Evolutionary conservation across 495 filamentous ascomycete species (phyloP), one percentile per base, ranked within the genome.

Genomic region (Aspergillus hancockii): DNA sequence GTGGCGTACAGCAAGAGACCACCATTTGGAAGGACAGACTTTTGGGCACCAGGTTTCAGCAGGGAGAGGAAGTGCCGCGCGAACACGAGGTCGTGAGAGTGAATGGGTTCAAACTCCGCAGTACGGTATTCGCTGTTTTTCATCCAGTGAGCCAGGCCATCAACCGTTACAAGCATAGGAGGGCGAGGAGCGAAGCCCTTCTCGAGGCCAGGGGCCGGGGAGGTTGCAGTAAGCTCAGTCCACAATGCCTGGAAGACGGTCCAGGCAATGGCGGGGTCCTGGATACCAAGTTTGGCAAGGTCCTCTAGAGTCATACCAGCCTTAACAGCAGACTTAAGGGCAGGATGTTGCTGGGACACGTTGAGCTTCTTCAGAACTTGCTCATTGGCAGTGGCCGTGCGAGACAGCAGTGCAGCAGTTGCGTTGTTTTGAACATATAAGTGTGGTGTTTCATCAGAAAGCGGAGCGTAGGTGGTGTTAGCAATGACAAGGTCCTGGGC

Each of bases 81-180:
- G 40, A 96, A 79, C 8, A 83, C 80, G 30, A 98, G 81, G 66
- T 97, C 88, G 74, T 96, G 91, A 18, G 94, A 82, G 79, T 98
- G 94, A 65, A 98, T 89, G 19, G 75, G 82, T 53, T 90, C 78
- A 65, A 82, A 88, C 22, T 85, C 77, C 0, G 85, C 68, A 25
- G 81, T 79, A 53, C 87, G 85, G 74, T 98, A 98, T 21, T 82
- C 80, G 56, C 87, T 88, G n/a, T 77, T 57, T 57, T 79, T 78
- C 90, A 95, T 95, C 76, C 91, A 85, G 75, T 92, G 88, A 38
- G 80, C 78, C 21, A 97, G 76, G 54, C 86, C 86, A 75, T 98
- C 94, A 28, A 96, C 76, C 13, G 84, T 67, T 59, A 98, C 79
- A 22, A 97, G 76, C 52, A 96, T 79, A 0, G 92, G 93, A 8